These are phyloP conservation scores for Helenozyma baotianmanensis DNA, from an alignment of 805 yeast species.

Conservation along the genomic window DNA sequence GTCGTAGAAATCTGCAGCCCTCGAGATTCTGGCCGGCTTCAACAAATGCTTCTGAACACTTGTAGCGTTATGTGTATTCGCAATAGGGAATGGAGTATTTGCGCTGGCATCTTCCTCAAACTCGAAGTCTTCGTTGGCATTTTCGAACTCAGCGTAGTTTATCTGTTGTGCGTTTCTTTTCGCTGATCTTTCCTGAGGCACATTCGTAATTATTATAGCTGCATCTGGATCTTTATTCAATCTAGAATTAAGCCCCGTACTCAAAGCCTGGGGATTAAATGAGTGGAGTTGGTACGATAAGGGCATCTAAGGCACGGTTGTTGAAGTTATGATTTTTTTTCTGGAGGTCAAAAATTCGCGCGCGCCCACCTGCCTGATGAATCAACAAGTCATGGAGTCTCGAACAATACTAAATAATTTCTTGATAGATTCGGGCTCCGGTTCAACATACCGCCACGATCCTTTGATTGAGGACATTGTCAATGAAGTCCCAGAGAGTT, in stretches of 20 bases:
- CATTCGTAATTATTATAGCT: constrained; percentile 60
- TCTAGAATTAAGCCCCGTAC: constrained; percentile 70
- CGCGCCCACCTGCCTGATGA: not conserved
- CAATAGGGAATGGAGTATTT: constrained; percentile 11
- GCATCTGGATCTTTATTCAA: constrained; percentile 64
- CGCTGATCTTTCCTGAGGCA: constrained; percentile 72
- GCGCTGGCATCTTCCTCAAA: constrained; percentile 23
- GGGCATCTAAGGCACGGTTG: constrained; percentile 10
- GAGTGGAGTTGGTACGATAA: constrained; percentile 14
- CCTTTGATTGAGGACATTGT: too few species aligned
- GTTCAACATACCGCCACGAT: too few species aligned
- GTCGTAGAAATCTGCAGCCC: not conserved
- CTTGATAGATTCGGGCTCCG: constrained; percentile 1
- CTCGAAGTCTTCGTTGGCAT: constrained; percentile 46
- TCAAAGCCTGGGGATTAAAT: constrained; percentile 68
- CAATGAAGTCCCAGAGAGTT: too few species aligned
- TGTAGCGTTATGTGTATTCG: constrained; percentile 32
- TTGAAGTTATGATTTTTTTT: too few species aligned
- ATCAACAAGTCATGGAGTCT: not conserved
- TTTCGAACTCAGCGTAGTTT: constrained; percentile 80
- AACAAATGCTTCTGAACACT: constrained; percentile 26
- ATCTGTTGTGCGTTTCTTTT: constrained; percentile 68
- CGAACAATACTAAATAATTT: not conserved
- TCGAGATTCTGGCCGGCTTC: constrained; percentile 15
- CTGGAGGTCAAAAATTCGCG: too few species aligned